A percentile compares a stretch with the other conserved stretches of the same genome.
These are phyloP conservation scores for Histomonas meleagridis DNA, from an alignment of 208 protist species.

Conservation along the genomic window DNA sequence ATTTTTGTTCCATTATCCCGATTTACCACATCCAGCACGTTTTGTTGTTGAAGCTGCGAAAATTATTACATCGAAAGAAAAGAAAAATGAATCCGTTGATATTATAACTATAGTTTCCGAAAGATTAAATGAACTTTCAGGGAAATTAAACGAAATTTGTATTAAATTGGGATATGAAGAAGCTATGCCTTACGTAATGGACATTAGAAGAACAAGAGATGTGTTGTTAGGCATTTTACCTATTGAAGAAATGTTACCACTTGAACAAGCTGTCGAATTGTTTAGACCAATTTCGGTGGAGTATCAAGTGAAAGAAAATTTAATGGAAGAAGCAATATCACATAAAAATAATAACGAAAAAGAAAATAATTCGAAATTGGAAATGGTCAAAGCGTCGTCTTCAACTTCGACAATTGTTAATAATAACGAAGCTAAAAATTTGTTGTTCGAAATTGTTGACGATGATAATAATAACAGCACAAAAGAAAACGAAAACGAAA, in stretches of 20 bases:
- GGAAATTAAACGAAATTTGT: not conserved
- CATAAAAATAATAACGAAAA: too few species aligned
- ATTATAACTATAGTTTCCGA: not conserved
- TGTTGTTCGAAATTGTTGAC: too few species aligned
- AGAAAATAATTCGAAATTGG: too few species aligned
- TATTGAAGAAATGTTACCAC: not conserved
- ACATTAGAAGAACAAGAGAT: conserved; percentile 19
- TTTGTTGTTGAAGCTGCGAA: not conserved
- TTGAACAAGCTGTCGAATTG: not conserved
- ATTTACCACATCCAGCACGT: not conserved
- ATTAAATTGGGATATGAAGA: not conserved
- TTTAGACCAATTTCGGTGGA: not conserved
- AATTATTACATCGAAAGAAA: not conserved
- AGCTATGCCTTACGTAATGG: conserved; percentile 9
- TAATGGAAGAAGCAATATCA: too few species aligned
- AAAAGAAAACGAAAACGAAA: too few species aligned
- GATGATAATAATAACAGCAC: too few species aligned
- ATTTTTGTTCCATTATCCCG: not conserved
- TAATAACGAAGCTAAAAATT: too few species aligned
- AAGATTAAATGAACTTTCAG: not conserved
- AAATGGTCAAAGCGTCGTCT: too few species aligned
- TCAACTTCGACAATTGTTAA: too few species aligned
- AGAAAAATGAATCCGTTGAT: not conserved
- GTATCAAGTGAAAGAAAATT: too few species aligned
- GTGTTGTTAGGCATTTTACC: not conserved